Evolutionary conservation across 148 eudicot species (phyloP).

Genomic region (Chenopodium quinoa): DNA sequence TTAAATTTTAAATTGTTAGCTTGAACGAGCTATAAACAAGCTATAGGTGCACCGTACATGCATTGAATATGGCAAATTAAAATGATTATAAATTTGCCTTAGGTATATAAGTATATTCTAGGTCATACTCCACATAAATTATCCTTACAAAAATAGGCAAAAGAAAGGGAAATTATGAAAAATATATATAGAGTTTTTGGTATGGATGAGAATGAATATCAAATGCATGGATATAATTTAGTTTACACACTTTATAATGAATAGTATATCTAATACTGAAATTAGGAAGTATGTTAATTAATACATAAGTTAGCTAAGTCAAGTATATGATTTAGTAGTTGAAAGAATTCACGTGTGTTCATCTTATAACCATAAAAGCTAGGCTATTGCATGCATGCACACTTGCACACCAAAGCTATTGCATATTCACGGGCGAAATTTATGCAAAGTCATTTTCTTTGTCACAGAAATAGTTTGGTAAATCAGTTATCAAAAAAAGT

Average conservation of each 20-base stretch:
- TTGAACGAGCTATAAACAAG: too few species aligned
- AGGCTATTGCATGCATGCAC: not conserved
- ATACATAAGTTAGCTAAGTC: not conserved
- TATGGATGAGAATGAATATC: not conserved
- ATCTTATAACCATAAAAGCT: not conserved
- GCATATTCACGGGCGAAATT: not conserved
- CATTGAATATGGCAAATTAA: too few species aligned
- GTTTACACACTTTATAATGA: not conserved
- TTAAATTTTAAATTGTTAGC: too few species aligned
- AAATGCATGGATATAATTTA: not conserved
- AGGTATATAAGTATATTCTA: too few species aligned
- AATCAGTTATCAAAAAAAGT: not conserved
- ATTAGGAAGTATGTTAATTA: not conserved
- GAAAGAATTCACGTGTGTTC: not conserved
- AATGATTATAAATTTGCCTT: too few species aligned
- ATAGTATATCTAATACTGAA: not conserved
- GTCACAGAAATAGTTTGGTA: constrained; percentile 7
- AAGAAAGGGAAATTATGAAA: not conserved
- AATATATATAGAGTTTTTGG: not conserved
- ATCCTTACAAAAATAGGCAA: too few species aligned
- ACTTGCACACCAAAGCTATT: not conserved
- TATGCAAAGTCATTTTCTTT: constrained; percentile 11
- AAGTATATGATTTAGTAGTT: not conserved
- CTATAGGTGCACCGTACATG: too few species aligned
- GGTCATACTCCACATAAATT: too few species aligned